Base-by-base conservation (phyloP, 768 basidiomycete genomes). In the Hypsizygus marmoreus region DNA sequence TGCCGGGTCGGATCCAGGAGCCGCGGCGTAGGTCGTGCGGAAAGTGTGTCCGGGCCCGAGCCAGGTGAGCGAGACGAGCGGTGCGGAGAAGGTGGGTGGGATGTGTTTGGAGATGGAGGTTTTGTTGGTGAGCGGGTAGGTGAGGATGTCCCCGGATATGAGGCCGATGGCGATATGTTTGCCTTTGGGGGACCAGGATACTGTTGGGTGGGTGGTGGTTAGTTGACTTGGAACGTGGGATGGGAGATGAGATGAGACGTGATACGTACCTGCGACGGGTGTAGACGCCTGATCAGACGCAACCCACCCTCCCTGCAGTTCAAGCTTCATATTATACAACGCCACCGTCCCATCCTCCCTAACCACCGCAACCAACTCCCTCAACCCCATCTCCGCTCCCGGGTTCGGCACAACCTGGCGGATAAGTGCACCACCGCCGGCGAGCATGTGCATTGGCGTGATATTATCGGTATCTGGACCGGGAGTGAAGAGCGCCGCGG, bases 131-230 rank as follows among this genome's bases (percentile, higher is more conserved):
- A 84, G 74, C 29, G 76, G 72, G 59, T 81, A 91, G 0, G 86
- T 82, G 31, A 88, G 60, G 29, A 91, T 82, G 43, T 86, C 84
- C 2, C 89, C 88, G 14, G 72, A 75, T 52, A 77, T 77, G 12
- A 90, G 66, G 17, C 85, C 90, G 35, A 92, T 77, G 1, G 87
- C 88, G 31, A 92, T 71, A 45, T 91, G 89, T 59, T 89, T 92
- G 34, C 89, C 90, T 61, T 89, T 90, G 1, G 89, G 86, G 3
- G 89, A 91, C 89, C 90, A 92, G 10, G 86, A 79, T 7, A 85
- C 90, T 91, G 45, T 34, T 41, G n/a, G n/a, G n/a, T n/a, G n/a
- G n/a, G n/a, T n/a, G n/a, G n/a, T n/a, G n/a, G n/a, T n/a, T n/a
- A n/a, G n/a, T n/a, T n/a, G n/a, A n/a, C n/a, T n/a, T n/a, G n/a